Evolutionary conservation across 768 basidiomycete species (phyloP), one percentile per base, ranked within the genome.

Genomic region (Hortiboletus campestris): DNA sequence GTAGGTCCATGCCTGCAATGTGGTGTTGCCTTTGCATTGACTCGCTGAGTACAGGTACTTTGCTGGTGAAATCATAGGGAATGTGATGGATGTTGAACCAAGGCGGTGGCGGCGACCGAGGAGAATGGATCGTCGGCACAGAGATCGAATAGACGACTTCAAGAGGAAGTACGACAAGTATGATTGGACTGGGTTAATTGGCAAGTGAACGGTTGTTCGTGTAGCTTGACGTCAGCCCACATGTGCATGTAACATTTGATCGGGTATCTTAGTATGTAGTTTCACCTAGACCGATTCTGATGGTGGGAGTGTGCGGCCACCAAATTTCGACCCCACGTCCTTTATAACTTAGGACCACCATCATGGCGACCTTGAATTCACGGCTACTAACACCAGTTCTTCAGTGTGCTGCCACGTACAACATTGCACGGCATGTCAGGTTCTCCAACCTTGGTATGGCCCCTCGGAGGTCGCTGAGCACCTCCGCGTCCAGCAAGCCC

Each of bases 51-150:
- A 19, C 60, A 96, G 94, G 56, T 97, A 91, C 69, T 99, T 99
- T 69, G 95, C 94, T 0, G 86, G 83, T 17, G 96, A 99, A 72
- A 96, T 98, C 62, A 86, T 98, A 58, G 96, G 96, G 9, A 94
- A 92, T 63, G 68, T 97, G 53, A 75, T 99, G 46, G 94, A 93
- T 13, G 67, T 97, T 38, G 94, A 96, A 66, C 85, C 95, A 2
- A 76, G 92, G 52, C 79, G 79, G 61, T 99, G 96, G 96, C 75
- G 89, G 50, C 80, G 85, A 61, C 94, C 96, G 3, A 81, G 82
- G 62, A 79, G 81, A 59, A 74, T 94, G 44, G 94, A 96, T 63
- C 80, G 80, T 38, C 74, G 80, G 46, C 78, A 80, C 67, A 82
- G 81, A 60, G 83, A 88, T 47, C 78, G 95, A 49, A 84, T 91